Evolutionary conservation across 2,329 filamentous ascomycete species (phyloP).

Genomic region (Penicillium sp.): DNA sequence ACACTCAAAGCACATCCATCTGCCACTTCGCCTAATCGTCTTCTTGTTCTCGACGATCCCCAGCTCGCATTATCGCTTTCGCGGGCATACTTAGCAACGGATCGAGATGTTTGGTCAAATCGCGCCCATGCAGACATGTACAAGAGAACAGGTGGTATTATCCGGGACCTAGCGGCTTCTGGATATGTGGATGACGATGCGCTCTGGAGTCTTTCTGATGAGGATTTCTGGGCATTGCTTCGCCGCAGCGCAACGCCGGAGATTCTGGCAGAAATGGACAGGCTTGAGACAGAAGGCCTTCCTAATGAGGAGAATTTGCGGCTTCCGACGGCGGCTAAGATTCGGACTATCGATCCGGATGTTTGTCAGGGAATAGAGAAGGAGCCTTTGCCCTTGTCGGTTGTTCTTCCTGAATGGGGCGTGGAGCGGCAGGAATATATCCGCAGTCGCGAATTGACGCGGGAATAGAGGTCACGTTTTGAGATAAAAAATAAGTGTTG

Average conservation of each 20-base stretch:
- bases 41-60: constrained; percentile 34
- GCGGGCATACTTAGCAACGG: constrained; percentile 34
- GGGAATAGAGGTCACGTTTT: neutral
- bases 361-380: constrained; percentile 15
- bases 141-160: constrained; percentile 34
- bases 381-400: constrained; percentile 15
- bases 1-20: constrained; percentile 33
- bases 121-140: constrained; percentile 39
- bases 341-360: constrained; percentile 38
- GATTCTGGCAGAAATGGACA: constrained; percentile 8
- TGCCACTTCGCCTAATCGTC: constrained; percentile 21
- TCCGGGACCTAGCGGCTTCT: constrained; percentile 26
- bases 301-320: constrained; percentile 22
- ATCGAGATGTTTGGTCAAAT: constrained; percentile 42
- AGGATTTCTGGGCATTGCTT: constrained; percentile 38
- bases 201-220: constrained; percentile 38
- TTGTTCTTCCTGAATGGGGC: constrained; percentile 18
- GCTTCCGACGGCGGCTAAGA: constrained; percentile 31
- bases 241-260: constrained; percentile 19
- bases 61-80: constrained; percentile 33
- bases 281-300: constrained; percentile 8
- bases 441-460: constrained; percentile 9
- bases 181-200: constrained; percentile 29
- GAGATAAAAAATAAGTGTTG: too few relatives aligned
- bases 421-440: constrained; percentile 20